Evolutionary conservation across 2,329 filamentous ascomycete genomes (phyloP), one percentile per base, ranked within the genome.

Genomic region (Colletotrichum higginsianum): DNA sequence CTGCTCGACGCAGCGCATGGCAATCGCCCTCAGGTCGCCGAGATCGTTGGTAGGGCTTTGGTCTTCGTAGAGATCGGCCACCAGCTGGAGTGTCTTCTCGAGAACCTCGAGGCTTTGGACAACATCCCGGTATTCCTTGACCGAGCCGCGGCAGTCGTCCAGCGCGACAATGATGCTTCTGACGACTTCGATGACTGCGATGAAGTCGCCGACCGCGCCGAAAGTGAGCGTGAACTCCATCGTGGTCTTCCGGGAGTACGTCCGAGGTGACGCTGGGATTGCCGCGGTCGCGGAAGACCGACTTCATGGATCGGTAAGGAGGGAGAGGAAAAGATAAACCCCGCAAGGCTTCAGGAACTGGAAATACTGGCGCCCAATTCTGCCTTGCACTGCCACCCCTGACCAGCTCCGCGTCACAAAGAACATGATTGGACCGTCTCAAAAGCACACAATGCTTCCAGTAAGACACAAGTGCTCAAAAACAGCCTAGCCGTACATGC

Each of bases 151-250:
- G 40, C 61, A 73, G 21, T 78, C 71, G 50, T 81, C 74, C 4
- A 82, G 76, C 2, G 77, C 75, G 9, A 74, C 66, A 23, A 80
- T 62, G 1, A 79, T 49, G 47, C 78, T 76, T 72, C 79, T 81
- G 21, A 78, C 74, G 3, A 81, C 44, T 5, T 78, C 61, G 50
- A 68, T 73, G 1, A 79, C 75, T 2, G 76, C 70, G 11, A 80
- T 77, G 11, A 80, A 77, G 61, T 80, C 79, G n/a, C 79, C 75
- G 16, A 78, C 72, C 4, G 76, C 75, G 8, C 78, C 77, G 57
- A 80, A 79, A 2, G 77, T 74, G 2, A 80, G 64, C 0, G 78
- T 26, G 18, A 63, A 15, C 18, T 57, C 42, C 66, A 68, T 68
- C 23, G 7, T 16, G 26, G 30, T 12, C 4, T 35, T 18, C 53